These are phyloP conservation scores for Eremomyces bilateralis DNA, from an alignment of 495 filamentous ascomycete genomes.

Conservation along the genomic window DNA sequence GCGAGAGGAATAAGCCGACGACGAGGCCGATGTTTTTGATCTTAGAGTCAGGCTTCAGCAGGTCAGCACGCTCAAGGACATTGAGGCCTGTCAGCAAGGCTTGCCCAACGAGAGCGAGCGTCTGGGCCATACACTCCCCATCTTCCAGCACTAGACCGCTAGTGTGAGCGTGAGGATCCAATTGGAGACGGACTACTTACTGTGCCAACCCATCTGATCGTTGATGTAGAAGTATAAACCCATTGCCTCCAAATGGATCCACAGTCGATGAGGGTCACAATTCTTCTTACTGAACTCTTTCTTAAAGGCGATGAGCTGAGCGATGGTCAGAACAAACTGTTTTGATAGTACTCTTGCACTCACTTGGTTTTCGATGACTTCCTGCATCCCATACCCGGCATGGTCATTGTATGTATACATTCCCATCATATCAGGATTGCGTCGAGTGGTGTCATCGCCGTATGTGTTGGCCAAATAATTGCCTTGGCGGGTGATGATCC, in stretches of 20 bases:
- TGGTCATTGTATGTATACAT: slow-evolving; percentile 25
- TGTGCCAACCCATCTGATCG: neutral
- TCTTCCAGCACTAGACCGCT: neutral
- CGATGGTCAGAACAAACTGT: neutral
- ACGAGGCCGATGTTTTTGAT: slow-evolving; percentile 5
- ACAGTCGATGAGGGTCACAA: neutral
- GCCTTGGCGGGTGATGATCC: slow-evolving; percentile 3
- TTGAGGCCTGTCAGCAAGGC: slow-evolving; percentile 5
- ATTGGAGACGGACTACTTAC: neutral
- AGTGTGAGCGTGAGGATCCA: neutral
- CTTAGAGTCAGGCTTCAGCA: slow-evolving; percentile 3
- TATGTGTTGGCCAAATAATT: neutral
- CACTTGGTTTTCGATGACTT: slow-evolving; percentile 22
- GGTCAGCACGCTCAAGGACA: slow-evolving; percentile 1
- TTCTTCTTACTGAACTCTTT: slow-evolving; percentile 12
- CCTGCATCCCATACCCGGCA: slow-evolving; percentile 18
- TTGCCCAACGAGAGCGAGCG: slow-evolving; percentile 2
- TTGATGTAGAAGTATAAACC: neutral
- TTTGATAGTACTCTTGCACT: too few species aligned
- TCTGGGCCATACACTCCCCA: neutral
- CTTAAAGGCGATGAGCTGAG: slow-evolving; percentile 18
- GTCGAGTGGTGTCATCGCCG: slow-evolving; percentile 5
- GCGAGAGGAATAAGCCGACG: slow-evolving; percentile 1
- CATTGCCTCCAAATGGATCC: neutral
- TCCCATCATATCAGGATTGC: slow-evolving; percentile 19